Evolutionary conservation across 805 yeast genomes (phyloP).

Genomic region (Candida sphagnicola): DNA sequence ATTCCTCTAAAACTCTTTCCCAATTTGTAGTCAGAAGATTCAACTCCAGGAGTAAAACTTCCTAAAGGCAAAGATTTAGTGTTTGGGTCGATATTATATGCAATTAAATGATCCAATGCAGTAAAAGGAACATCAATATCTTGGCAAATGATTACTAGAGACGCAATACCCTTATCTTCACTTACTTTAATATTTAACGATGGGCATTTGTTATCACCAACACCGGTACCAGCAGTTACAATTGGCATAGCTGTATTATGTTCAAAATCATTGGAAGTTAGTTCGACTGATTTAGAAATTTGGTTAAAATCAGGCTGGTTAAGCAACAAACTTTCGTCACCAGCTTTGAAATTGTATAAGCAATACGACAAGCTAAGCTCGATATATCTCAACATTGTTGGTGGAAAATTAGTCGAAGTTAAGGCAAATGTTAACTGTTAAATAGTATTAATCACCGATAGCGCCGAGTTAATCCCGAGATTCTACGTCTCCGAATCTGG

Average conservation of each 20-base stretch:
- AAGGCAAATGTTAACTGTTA: too few relatives aligned
- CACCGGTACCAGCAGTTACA: conserved; percentile 8
- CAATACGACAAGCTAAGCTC: too few relatives aligned
- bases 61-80: conserved; percentile 2
- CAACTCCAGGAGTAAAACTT: too few relatives aligned
- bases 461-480: too few relatives aligned
- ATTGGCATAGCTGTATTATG: conserved; percentile 10
- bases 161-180: conserved; percentile 4
- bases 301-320: conserved; percentile 5
- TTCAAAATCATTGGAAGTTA: conserved; percentile 9
- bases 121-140: conserved; percentile 13
- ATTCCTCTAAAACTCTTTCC: too few relatives aligned
- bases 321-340: conserved; percentile 6
- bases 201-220: conserved; percentile 10
- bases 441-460: too few relatives aligned
- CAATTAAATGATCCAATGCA: conserved; percentile 11
- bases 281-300: conserved; percentile 3
- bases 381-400: too few relatives aligned
- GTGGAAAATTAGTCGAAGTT: too few relatives aligned
- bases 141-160: conserved; percentile 10
- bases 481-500: too few relatives aligned
- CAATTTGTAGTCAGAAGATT: too few relatives aligned
- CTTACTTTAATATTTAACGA: conserved; percentile 5
- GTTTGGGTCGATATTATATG: conserved; percentile 8
- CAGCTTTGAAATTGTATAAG: conserved; percentile 7